phyloP scores from a whole-genome alignment of 768 basidiomycete species.

The Polyporus arcularius region DNA sequence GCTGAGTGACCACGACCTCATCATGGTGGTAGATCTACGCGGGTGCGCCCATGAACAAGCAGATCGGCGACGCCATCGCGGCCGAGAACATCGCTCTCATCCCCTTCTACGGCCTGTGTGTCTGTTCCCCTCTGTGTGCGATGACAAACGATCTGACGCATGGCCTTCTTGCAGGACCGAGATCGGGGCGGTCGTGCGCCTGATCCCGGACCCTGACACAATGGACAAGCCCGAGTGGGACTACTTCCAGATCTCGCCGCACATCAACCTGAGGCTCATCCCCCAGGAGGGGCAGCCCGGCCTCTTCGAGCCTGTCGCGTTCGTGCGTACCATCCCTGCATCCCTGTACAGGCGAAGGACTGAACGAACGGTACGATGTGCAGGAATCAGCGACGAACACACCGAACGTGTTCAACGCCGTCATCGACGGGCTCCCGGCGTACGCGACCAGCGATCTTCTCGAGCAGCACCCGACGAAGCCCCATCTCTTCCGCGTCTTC shows the following conservation, averaged over 20 bases:
- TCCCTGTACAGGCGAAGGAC: not conserved
- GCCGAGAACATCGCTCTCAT: constrained; percentile 34
- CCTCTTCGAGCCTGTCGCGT: constrained; percentile 38
- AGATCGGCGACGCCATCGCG: constrained; percentile 35
- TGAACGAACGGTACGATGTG: not conserved
- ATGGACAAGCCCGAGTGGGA: constrained; percentile 30
- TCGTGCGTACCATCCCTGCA: constrained; percentile 30
- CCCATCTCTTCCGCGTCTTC: constrained; percentile 38
- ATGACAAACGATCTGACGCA: not conserved
- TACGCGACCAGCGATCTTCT: constrained; percentile 46
- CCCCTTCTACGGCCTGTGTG: constrained; percentile 40
- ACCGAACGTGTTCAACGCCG: constrained; percentile 20
- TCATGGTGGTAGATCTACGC: constrained; percentile 31
- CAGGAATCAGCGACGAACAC: constrained; percentile 11
- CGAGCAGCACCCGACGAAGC: constrained; percentile 41
- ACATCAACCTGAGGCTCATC: constrained; percentile 29
- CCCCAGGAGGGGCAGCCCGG: constrained; percentile 34
- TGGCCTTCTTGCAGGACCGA: constrained; percentile 8
- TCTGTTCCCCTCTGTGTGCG: not conserved
- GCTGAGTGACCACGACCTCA: too few species aligned
- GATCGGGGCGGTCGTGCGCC: constrained; percentile 9
- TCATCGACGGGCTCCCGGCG: constrained; percentile 31
- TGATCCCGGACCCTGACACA: not conserved
- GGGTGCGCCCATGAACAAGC: constrained; percentile 39
- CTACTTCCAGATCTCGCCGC: constrained; percentile 33